Conservation (phyloP, 768 basidiomycete genomes). For the Dentipellis sp. region DNA sequence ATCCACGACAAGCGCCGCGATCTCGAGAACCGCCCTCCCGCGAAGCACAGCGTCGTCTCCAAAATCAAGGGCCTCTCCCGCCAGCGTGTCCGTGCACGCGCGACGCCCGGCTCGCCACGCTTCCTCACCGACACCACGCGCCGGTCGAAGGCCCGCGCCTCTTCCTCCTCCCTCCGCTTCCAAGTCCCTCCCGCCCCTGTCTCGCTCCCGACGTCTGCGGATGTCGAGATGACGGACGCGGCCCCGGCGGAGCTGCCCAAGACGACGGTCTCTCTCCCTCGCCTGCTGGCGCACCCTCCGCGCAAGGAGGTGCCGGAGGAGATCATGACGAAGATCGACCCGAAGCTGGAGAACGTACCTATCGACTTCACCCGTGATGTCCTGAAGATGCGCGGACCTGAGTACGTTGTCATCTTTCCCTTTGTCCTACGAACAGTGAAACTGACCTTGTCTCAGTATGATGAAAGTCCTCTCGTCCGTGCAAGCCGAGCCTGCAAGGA, state of each 20-base stretch:
- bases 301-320: background rate
- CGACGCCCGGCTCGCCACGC: background rate
- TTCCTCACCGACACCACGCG: background rate
- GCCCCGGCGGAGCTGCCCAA: background rate
- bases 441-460: conserved; percentile 6
- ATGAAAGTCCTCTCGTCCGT: conserved; percentile 9
- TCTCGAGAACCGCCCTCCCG: background rate
- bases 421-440: background rate
- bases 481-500: conserved; percentile 4
- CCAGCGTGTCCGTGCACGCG: background rate
- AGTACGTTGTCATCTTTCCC: background rate
- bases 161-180: background rate
- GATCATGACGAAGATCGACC: background rate
- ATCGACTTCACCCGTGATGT: background rate
- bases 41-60: background rate
- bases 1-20: background rate
- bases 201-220: background rate
- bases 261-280: background rate
- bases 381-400: background rate
- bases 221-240: conserved; percentile 1
- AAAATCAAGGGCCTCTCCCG: background rate
- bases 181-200: background rate
- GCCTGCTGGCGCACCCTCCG: background rate
- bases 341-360: background rate
- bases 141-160: background rate